Conservation (phyloP, 2,329 filamentous ascomycete genomes). For the Alternaria brassicicola region DNA sequence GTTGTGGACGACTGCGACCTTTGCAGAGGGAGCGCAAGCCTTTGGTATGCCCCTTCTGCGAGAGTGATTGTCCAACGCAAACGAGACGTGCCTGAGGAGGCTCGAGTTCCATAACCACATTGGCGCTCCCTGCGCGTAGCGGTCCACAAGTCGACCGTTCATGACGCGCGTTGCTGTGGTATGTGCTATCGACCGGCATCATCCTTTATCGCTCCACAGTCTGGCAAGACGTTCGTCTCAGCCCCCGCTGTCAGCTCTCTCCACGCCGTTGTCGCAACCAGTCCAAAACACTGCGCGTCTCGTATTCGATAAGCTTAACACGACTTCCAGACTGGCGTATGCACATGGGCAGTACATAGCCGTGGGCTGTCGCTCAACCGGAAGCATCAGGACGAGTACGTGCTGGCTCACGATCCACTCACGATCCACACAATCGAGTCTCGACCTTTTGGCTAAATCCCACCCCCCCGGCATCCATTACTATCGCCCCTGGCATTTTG, state of each 20-base stretch:
- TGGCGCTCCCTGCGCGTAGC: slow-evolving; percentile 5
- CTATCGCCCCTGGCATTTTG: slow-evolving; percentile 16
- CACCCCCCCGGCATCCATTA: slow-evolving; percentile 14
- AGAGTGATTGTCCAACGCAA: slow-evolving; percentile 5
- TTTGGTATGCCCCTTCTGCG: no score
- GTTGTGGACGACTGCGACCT: background rate
- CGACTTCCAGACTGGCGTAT: background rate
- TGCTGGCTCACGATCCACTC: slow-evolving; percentile 15
- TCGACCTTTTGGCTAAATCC: slow-evolving; percentile 13
- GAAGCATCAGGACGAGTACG: slow-evolving; percentile 4
- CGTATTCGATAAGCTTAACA: slow-evolving; percentile 10
- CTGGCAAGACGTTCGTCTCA: slow-evolving; percentile 18
- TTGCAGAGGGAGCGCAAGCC: background rate
- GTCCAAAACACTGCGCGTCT: slow-evolving; percentile 9
- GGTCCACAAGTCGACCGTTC: slow-evolving; percentile 7
- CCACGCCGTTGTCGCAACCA: slow-evolving; percentile 1
- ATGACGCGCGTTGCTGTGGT: slow-evolving; percentile 12
- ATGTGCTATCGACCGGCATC: slow-evolving; percentile 9
- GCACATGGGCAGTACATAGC: slow-evolving; percentile 6
- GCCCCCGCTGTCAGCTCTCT: slow-evolving; percentile 6
- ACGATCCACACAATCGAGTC: slow-evolving; percentile 5
- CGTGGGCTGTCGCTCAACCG: slow-evolving; percentile 9
- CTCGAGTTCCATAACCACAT: slow-evolving; percentile 7
- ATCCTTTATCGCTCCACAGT: slow-evolving; percentile 11
- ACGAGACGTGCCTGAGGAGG: slow-evolving; percentile 9